These are phyloP conservation scores for Blakeslea trispora DNA, from an alignment of 371 early-diverging fungal genomes.

Conservation along the genomic window DNA sequence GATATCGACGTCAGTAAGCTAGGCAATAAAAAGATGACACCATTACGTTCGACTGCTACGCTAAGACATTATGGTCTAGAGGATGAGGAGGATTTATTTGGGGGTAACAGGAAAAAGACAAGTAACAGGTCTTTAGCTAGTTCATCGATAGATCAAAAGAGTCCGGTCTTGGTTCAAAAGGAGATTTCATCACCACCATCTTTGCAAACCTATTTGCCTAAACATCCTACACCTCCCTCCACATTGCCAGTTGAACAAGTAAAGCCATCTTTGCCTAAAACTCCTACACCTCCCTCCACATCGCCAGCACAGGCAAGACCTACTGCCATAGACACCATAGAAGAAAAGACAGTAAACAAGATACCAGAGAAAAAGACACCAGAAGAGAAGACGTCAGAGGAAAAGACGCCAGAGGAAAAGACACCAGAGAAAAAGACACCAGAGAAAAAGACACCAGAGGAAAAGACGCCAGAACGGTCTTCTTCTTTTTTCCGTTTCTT, in stretches of 20 bases:
- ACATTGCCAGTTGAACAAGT: no score
- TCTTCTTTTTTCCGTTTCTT: constrained; percentile 16
- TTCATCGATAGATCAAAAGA: neutral
- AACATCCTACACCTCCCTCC: no score
- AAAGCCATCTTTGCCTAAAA: no score
- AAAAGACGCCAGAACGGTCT: neutral
- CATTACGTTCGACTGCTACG: constrained; percentile 15
- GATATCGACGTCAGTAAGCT: constrained; percentile 50
- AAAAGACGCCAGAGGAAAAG: no score
- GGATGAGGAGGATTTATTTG: constrained; percentile 31
- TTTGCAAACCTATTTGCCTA: no score
- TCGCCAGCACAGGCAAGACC: no score
- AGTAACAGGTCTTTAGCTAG: neutral
- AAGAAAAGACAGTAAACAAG: no score
- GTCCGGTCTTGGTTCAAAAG: neutral
- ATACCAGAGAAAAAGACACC: no score
- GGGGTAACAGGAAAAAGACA: constrained; percentile 7
- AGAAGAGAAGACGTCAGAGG: no score
- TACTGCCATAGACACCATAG: no score
- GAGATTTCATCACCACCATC: neutral
- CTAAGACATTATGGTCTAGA: constrained; percentile 11
- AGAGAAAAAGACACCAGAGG: no score
- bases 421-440: no score
- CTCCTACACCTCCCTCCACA: constrained; percentile 1
- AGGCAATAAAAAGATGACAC: constrained; percentile 12